These are phyloP conservation scores for Alternaria sp. DNA, from an alignment of 2,329 filamentous ascomycete species.

Conservation along the genomic window DNA sequence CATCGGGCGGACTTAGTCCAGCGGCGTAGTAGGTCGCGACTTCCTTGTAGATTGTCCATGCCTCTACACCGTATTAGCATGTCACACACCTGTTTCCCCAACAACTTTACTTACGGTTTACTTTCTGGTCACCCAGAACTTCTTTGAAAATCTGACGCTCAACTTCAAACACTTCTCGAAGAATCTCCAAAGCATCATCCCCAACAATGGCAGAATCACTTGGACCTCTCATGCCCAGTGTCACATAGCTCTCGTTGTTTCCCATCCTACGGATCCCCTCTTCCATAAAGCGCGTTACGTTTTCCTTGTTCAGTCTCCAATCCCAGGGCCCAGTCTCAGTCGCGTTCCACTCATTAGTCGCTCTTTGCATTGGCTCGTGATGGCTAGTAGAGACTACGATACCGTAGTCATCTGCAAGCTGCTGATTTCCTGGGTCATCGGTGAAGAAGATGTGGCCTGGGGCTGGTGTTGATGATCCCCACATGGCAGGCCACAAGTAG, in stretches of 20 bases:
- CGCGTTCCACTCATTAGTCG: constrained; percentile 52
- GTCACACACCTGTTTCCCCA: constrained; percentile 53
- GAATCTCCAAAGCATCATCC: constrained; percentile 25
- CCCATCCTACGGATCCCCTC: constrained; percentile 55
- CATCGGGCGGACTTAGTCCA: constrained; percentile 68
- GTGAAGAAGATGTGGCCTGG: constrained; percentile 70
- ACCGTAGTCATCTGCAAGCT: constrained; percentile 73
- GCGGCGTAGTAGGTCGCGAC: constrained; percentile 72
- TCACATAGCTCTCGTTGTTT: constrained; percentile 71
- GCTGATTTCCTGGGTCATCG: constrained; percentile 72
- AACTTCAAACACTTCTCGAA: constrained; percentile 26
- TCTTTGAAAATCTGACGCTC: constrained; percentile 23
- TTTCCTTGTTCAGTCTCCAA: constrained; percentile 38
- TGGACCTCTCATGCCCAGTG: constrained; percentile 71
- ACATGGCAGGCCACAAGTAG: constrained; percentile 76
- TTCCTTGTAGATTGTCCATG: constrained; percentile 51
- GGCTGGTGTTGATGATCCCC: constrained; percentile 49
- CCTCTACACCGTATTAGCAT: constrained; percentile 60
- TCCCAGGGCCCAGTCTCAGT: constrained; percentile 36
- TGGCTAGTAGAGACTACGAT: constrained; percentile 76
- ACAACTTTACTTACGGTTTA: constrained; percentile 14
- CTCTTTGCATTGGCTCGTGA: constrained; percentile 72
- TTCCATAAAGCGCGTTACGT: constrained; percentile 39
- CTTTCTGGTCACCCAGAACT: constrained; percentile 19
- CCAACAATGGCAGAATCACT: constrained; percentile 64